These are phyloP conservation scores for Dothistroma septosporum DNA, from an alignment of 2,329 filamentous ascomycete species.

Conservation along the genomic window DNA sequence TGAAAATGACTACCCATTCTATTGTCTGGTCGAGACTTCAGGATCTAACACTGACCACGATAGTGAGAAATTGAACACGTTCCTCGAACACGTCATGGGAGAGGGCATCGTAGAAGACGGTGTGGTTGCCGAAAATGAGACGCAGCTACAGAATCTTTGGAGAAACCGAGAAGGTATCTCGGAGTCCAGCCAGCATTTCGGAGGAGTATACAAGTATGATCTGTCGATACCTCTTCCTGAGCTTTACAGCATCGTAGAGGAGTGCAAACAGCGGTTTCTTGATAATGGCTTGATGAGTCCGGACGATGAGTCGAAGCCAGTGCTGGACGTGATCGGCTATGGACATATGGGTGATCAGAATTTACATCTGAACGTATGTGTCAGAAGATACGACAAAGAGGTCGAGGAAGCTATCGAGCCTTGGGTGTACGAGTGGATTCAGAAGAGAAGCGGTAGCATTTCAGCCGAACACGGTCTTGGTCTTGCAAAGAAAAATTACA, in stretches of 20 bases:
- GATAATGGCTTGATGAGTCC: conserved; percentile 70
- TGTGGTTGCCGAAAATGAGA: conserved; percentile 88
- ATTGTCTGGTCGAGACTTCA: conserved; percentile 93
- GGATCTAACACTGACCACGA: conserved; percentile 94
- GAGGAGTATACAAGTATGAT: conserved; percentile 98
- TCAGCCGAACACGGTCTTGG: conserved; percentile 95
- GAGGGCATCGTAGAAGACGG: conserved; percentile 84
- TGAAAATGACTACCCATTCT: conserved; percentile 83
- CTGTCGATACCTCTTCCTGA: conserved; percentile 86
- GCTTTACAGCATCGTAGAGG: conserved; percentile 85
- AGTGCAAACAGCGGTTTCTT: conserved; percentile 68
- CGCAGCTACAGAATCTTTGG: conserved; percentile 82
- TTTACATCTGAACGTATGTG: conserved; percentile 85
- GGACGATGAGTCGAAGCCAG: conserved; percentile 68
- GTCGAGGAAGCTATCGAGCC: conserved; percentile 88
- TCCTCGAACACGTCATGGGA: conserved; percentile 88
- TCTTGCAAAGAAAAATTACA: conserved; percentile 90
- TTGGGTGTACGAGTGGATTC: conserved; percentile 96
- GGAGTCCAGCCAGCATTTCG: conserved; percentile 82
- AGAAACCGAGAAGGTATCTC: conserved; percentile 89
- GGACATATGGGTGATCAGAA: conserved; percentile 98
- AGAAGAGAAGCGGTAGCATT: conserved; percentile 82
- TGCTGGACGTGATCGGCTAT: conserved; percentile 88
- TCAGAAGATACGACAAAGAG: conserved; percentile 75
- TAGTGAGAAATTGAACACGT: conserved; percentile 78